A percentile compares a stretch with the other conserved stretches of the same genome.
Evolutionary conservation across 176 grass and related monocot genomes (phyloP).

Genomic region (Cenchrus purpureus): DNA sequence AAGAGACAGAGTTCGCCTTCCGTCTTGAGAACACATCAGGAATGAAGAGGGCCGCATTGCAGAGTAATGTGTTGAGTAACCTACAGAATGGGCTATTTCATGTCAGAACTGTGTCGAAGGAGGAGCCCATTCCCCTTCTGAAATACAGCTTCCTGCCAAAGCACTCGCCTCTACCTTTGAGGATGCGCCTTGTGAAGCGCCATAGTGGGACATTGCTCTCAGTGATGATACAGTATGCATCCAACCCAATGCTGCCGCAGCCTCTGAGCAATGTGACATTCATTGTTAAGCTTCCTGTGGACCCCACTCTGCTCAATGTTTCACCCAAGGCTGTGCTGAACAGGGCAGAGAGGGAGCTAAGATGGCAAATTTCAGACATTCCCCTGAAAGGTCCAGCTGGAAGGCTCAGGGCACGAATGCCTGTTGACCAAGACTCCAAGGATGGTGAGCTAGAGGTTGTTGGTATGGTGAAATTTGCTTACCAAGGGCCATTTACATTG

Average conservation of each 20-base stretch:
- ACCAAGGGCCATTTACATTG: conserved; percentile 75
- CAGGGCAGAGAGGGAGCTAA: conserved; percentile 75
- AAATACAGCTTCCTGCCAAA: conserved; percentile 84
- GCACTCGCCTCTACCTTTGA: conserved; percentile 76
- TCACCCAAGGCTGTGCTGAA: conserved; percentile 92
- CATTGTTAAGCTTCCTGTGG: conserved; percentile 83
- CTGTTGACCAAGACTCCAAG: conserved; percentile 89
- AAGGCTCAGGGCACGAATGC: conserved; percentile 79
- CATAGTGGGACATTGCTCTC: conserved; percentile 84
- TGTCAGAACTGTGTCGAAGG: conserved; percentile 72
- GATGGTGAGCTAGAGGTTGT: conserved; percentile 86
- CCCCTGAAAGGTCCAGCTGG: conserved; percentile 75
- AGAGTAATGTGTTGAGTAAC: conserved; percentile 71
- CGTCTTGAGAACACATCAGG: conserved; percentile 78
- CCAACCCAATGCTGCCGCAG: conserved; percentile 76
- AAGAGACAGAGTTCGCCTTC: conserved; percentile 97
- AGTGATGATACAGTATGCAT: conserved; percentile 88
- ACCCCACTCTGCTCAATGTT: conserved; percentile 82
- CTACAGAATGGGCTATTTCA: conserved; percentile 81
- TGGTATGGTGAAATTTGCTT: conserved; percentile 87
- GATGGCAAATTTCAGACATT: conserved; percentile 89
- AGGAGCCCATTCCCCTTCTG: conserved; percentile 87
- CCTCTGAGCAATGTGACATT: conserved; percentile 88
- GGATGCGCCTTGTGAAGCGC: conserved; percentile 87
- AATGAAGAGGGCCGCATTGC: conserved; percentile 87